Evolutionary conservation across 1,284 basidiomycete species (phyloP).

Genomic region (Tilletia indica): DNA sequence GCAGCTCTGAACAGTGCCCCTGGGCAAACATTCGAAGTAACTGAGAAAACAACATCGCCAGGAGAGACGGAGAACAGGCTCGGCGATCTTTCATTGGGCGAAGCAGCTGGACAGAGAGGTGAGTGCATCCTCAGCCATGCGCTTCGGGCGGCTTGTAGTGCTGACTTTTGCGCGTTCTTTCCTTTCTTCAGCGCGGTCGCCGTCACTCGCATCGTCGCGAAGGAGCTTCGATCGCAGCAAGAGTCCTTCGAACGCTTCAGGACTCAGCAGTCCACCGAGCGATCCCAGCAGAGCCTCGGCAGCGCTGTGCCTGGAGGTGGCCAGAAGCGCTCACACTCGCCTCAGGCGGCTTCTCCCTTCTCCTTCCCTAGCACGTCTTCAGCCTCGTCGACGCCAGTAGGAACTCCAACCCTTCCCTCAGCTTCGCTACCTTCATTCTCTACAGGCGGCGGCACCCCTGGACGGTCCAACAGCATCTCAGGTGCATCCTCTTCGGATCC

Average conservation of each 20-base stretch:
- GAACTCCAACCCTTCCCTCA: slow-evolving; percentile 7
- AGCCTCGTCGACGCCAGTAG: slow-evolving; percentile 14
- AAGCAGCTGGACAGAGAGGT: too few species aligned
- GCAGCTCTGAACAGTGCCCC: too few species aligned
- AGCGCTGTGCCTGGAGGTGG: not conserved
- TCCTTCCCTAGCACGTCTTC: slow-evolving; percentile 7
- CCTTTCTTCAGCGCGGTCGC: too few species aligned
- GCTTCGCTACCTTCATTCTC: not conserved
- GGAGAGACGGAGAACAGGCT: too few species aligned
- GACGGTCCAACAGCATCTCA: not conserved
- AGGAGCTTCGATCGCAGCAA: not conserved
- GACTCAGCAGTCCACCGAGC: not conserved
- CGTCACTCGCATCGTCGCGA: not conserved
- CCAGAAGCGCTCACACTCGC: not conserved
- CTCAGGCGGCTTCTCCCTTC: not conserved
- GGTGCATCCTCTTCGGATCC: slow-evolving; percentile 3
- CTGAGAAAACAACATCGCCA: too few species aligned
- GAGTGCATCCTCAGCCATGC: too few species aligned
- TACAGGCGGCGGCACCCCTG: not conserved
- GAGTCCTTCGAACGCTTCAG: not conserved
- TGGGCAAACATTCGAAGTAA: too few species aligned
- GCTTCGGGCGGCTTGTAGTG: too few species aligned
- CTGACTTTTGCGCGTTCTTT: too few species aligned
- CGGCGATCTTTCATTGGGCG: too few species aligned
- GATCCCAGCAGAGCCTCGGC: slow-evolving; percentile 2